These are phyloP conservation scores for Lagerstroemia speciosa DNA, from an alignment of 345 rosid species.

Conservation along the genomic window DNA sequence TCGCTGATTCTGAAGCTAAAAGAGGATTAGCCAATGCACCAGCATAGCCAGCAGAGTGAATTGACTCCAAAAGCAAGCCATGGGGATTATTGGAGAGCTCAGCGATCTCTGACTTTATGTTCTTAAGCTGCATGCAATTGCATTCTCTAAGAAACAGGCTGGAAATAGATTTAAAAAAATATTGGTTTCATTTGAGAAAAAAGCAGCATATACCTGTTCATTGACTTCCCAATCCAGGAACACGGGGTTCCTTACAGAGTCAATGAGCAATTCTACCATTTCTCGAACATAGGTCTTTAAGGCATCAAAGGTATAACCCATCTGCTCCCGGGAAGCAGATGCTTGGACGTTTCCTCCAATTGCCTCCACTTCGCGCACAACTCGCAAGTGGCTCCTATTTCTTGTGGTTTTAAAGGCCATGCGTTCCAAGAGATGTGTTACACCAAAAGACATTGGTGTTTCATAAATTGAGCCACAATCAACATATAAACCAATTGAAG, in stretches of 20 bases:
- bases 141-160: background rate
- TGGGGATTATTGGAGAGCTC: slow-evolving; percentile 67
- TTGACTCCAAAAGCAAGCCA: slow-evolving; percentile 66
- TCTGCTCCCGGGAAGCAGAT: slow-evolving; percentile 80
- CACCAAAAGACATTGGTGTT: slow-evolving; percentile 57
- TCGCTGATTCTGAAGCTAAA: slow-evolving; percentile 69
- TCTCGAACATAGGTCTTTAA: slow-evolving; percentile 77
- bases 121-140: slow-evolving; percentile 47
- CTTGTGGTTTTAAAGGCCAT: slow-evolving; percentile 87
- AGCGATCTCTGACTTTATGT: slow-evolving; percentile 55
- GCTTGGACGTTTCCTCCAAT: slow-evolving; percentile 74
- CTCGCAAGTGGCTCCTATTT: slow-evolving; percentile 67
- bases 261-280: slow-evolving; percentile 86
- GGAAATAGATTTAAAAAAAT: background rate
- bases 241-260: slow-evolving; percentile 78
- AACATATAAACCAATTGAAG: slow-evolving; percentile 67
- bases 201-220: slow-evolving; percentile 44
- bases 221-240: slow-evolving; percentile 92
- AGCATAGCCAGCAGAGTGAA: slow-evolving; percentile 75
- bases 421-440: slow-evolving; percentile 70
- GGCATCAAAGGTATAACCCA: slow-evolving; percentile 76
- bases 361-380: slow-evolving; percentile 83
- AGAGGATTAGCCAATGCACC: slow-evolving; percentile 91
- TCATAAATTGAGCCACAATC: slow-evolving; percentile 70
- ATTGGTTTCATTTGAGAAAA: background rate